These are phyloP conservation scores for Osmanthus fragrans DNA, from an alignment of 257 asterid genomes.

Conservation along the genomic window DNA sequence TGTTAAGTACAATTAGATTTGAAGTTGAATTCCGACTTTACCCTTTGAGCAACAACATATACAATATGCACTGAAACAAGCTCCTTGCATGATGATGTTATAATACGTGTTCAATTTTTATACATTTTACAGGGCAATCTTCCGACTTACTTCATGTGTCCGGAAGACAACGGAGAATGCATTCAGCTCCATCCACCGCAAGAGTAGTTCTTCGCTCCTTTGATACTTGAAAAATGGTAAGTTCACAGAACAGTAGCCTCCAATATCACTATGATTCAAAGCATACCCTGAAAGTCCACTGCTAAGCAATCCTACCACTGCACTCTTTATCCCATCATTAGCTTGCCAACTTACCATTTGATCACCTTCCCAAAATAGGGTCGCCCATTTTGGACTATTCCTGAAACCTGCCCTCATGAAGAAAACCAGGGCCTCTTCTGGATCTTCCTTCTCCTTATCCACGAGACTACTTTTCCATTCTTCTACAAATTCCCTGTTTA, in stretches of 20 bases:
- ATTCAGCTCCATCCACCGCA: slow-evolving; percentile 92
- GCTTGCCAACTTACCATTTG: slow-evolving; percentile 99
- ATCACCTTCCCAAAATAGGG: slow-evolving; percentile 97
- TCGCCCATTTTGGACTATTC: slow-evolving; percentile 78
- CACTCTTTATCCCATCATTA: slow-evolving; percentile 95
- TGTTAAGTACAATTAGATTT: background rate
- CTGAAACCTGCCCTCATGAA: slow-evolving; percentile 95
- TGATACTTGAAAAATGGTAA: slow-evolving; percentile 71
- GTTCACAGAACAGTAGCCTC: slow-evolving; percentile 87
- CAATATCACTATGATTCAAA: slow-evolving; percentile 91
- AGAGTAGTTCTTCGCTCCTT: slow-evolving; percentile 83
- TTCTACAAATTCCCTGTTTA: slow-evolving; percentile 76
- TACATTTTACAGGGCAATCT: background rate
- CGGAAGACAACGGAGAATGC: slow-evolving; percentile 89
- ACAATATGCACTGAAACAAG: background rate
- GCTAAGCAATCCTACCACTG: slow-evolving; percentile 82
- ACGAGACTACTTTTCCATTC: slow-evolving; percentile 63
- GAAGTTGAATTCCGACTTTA: background rate
- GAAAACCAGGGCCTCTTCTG: slow-evolving; percentile 69
- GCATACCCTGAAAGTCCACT: slow-evolving; percentile 91
- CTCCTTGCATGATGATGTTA: background rate
- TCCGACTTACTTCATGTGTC: slow-evolving; percentile 81
- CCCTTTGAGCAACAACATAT: background rate
- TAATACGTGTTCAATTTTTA: background rate
- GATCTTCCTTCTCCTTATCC: slow-evolving; percentile 36